Evolutionary conservation across 1,284 basidiomycete species (phyloP).

Genomic region (Hortiboletus rubellus): DNA sequence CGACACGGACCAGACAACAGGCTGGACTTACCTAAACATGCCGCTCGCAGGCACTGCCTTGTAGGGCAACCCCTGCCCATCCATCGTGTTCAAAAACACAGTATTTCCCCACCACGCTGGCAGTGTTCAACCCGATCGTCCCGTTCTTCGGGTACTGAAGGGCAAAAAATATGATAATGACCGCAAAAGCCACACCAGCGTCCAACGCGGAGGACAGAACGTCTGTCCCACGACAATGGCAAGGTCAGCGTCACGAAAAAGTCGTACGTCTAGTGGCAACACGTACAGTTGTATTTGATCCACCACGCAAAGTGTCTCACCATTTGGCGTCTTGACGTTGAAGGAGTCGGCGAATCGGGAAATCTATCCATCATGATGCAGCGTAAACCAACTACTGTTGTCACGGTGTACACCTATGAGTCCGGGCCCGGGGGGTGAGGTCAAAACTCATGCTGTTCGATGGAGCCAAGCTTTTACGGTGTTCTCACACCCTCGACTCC

Average conservation of each 20-base stretch:
- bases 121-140: slow-evolving; percentile 55
- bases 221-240: slow-evolving; percentile 26
- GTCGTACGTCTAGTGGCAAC: too few relatives aligned
- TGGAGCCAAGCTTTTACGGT: too few relatives aligned
- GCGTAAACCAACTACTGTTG: too few relatives aligned
- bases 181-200: slow-evolving; percentile 56
- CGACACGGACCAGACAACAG: not conserved
- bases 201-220: slow-evolving; percentile 49
- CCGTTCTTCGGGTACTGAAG: slow-evolving; percentile 66
- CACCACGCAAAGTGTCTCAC: slow-evolving; percentile 53
- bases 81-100: slow-evolving; percentile 47
- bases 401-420: too few relatives aligned
- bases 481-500: too few relatives aligned
- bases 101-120: slow-evolving; percentile 75
- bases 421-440: too few relatives aligned
- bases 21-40: slow-evolving; percentile 40
- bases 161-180: slow-evolving; percentile 64
- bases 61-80: slow-evolving; percentile 35
- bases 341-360: too few relatives aligned
- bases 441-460: too few relatives aligned
- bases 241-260: not conserved
- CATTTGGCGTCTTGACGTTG: too few relatives aligned
- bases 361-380: too few relatives aligned
- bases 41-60: slow-evolving; percentile 30
- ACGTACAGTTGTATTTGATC: slow-evolving; percentile 54